Conservation (phyloP, 768 basidiomycete species). For the Naematelia encephala region DNA sequence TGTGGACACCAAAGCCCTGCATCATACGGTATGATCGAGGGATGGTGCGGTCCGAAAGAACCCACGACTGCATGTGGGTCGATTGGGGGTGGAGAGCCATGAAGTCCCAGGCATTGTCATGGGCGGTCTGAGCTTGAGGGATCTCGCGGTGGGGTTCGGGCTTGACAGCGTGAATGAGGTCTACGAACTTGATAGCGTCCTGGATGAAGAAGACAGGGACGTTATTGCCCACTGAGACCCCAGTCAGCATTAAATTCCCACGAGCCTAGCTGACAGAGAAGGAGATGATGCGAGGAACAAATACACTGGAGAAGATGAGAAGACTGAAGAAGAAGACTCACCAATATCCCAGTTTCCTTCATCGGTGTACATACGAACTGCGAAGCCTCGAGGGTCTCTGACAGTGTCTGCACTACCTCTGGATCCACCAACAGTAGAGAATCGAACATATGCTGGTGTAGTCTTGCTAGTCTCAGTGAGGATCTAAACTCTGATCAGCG, state of each 20-base stretch:
- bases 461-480: conserved; percentile 68
- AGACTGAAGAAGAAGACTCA: conserved; percentile 14
- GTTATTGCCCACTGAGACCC: conserved; percentile 32
- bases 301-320: not conserved
- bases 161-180: conserved; percentile 81
- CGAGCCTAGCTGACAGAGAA: not conserved
- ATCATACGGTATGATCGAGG: conserved; percentile 84
- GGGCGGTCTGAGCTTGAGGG: conserved; percentile 54
- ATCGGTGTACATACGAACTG: conserved; percentile 73
- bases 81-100: conserved; percentile 66
- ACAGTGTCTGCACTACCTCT: conserved; percentile 71
- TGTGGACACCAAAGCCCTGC: conserved; percentile 79
- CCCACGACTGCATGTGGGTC: conserved; percentile 59
- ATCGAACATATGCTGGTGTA: conserved; percentile 76
- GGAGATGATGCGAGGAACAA: not conserved
- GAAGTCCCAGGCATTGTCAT: conserved; percentile 85
- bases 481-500: conserved; percentile 29
- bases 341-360: conserved; percentile 77
- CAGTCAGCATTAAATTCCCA: not conserved
- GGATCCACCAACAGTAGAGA: conserved; percentile 76
- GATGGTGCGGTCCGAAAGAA: conserved; percentile 78
- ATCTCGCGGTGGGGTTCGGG: conserved; percentile 80
- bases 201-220: conserved; percentile 53
- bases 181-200: conserved; percentile 69
- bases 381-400: conserved; percentile 83